phyloP scores from a whole-genome alignment of 1,284 basidiomycete species.

The Thecaphora thlaspeos region DNA sequence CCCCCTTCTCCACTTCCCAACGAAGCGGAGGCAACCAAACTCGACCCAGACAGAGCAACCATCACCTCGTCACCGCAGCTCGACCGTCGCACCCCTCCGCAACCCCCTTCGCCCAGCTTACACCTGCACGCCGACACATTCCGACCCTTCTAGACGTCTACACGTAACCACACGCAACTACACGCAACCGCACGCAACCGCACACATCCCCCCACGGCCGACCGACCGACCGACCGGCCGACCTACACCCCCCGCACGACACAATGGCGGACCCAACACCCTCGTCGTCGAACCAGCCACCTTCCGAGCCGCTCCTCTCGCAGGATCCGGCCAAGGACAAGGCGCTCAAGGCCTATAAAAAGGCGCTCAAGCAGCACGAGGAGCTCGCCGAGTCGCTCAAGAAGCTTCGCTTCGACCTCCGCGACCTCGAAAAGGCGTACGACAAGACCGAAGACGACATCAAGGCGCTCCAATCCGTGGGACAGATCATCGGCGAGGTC shows the following conservation, averaged over 20 bases:
- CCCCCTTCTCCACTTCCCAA: no score
- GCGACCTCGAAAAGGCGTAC: constrained; percentile 82
- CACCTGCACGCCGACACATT: no score
- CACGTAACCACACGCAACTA: no score
- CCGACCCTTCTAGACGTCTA: no score
- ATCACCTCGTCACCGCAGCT: no score
- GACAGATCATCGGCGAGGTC: constrained; percentile 98
- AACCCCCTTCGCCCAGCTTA: no score
- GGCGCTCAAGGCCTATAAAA: constrained; percentile 48
- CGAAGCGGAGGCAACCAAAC: no score
- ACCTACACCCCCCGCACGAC: neutral
- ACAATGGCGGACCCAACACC: constrained; percentile 39
- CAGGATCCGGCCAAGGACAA: constrained; percentile 49
- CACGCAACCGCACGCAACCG: no score
- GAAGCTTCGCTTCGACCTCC: constrained; percentile 59
- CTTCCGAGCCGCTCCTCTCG: constrained; percentile 28
- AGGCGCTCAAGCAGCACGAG: constrained; percentile 61
- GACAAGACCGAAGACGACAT: constrained; percentile 98
- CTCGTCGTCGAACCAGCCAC: constrained; percentile 26
- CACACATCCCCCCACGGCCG: no score
- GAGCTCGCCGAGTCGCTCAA: constrained; percentile 57
- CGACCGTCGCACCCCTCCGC: no score
- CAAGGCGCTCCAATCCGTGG: constrained; percentile 97
- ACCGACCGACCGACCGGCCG: neutral
- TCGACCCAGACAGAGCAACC: no score